These are phyloP conservation scores for Solanum phureja DNA, from an alignment of 257 asterid genomes.

Conservation along the genomic window DNA sequence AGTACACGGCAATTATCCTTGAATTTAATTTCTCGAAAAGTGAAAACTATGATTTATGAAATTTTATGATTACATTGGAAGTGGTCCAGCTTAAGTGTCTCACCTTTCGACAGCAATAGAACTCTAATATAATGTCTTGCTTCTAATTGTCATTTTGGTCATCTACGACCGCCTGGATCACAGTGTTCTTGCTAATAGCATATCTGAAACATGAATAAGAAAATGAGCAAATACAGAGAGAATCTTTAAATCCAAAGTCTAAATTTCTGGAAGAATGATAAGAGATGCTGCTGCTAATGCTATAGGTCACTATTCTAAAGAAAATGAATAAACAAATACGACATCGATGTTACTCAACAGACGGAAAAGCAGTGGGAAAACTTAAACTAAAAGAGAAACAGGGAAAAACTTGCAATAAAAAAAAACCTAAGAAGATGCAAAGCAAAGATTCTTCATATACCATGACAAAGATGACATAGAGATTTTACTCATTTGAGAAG, in stretches of 20 bases:
- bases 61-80: background rate
- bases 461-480: background rate
- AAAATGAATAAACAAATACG: background rate
- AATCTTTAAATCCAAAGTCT: background rate
- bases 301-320: background rate
- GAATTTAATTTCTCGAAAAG: background rate
- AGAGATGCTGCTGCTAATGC: background rate
- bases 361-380: background rate
- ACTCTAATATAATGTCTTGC: background rate
- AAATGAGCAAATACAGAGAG: background rate
- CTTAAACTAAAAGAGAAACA: background rate
- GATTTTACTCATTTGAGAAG: background rate
- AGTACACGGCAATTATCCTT: background rate
- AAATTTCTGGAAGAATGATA: background rate
- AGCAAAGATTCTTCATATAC: background rate
- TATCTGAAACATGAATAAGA: background rate
- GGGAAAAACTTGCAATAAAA: background rate
- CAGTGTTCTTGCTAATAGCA: background rate
- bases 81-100: background rate
- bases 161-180: background rate
- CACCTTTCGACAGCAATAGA: background rate
- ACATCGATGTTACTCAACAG: background rate
- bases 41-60: background rate
- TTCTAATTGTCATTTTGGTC: background rate
- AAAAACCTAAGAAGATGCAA: background rate